Conservation (phyloP, 2,329 filamentous ascomycete genomes). For the Raffaelea albimanens region DNA sequence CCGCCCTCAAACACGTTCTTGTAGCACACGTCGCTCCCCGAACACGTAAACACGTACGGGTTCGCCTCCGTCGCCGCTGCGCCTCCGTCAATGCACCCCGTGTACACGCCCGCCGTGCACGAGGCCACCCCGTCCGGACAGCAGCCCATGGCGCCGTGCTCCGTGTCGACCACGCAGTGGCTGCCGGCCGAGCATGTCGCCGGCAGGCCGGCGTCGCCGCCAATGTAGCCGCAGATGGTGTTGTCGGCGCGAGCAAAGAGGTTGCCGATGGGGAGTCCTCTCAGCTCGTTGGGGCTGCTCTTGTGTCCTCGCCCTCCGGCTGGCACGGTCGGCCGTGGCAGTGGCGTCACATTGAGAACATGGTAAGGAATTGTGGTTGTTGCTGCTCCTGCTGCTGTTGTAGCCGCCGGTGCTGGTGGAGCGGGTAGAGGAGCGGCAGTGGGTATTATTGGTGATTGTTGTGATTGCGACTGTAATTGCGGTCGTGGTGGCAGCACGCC, state of each 20-base stretch:
- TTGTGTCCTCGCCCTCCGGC: conserved; percentile 13
- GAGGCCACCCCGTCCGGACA: conserved; percentile 40
- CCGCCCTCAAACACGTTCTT: conserved; percentile 45
- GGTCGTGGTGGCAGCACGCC: conserved; percentile 17
- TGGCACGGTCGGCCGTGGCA: conserved; percentile 29
- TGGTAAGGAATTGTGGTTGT: conserved; percentile 19
- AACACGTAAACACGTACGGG: conserved; percentile 48
- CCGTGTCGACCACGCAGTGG: conserved; percentile 44
- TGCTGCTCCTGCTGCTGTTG: too few species aligned
- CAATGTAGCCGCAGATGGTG: conserved; percentile 50
- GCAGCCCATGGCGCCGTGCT: conserved; percentile 19
- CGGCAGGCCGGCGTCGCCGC: conserved; percentile 38
- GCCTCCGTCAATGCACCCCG: conserved; percentile 44
- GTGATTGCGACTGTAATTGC: too few species aligned
- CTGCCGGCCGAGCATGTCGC: conserved; percentile 49
- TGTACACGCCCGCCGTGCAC: conserved; percentile 48
- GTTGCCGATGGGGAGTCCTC: too few species aligned
- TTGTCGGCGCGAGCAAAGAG: conserved; percentile 32
- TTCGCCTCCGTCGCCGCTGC: conserved; percentile 37
- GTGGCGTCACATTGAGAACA: conserved; percentile 23
- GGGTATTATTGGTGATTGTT: conserved; percentile 11
- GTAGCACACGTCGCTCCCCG: conserved; percentile 42
- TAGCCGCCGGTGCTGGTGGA: conserved; percentile 15
- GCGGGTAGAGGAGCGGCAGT: conserved; percentile 18
- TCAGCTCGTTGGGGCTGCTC: conserved; percentile 23